Base-by-base conservation (phyloP, 2,329 filamentous ascomycete genomes). In the Westerdykella sp. region DNA sequence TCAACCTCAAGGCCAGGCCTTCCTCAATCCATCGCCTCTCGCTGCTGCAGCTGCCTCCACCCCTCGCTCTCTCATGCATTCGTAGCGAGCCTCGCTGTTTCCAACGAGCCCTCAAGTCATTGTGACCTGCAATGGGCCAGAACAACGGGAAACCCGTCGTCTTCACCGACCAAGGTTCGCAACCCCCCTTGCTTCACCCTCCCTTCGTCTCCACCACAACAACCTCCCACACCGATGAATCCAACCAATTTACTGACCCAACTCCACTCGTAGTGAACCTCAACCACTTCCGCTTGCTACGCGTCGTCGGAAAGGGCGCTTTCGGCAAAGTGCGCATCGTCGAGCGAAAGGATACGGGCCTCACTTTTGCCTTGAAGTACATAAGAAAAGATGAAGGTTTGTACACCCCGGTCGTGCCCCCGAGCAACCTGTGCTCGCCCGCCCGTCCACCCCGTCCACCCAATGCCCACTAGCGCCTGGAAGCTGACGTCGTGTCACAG, bases 281-380 rank as follows among this genome's bases (percentile, higher is more conserved):
- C 57, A 96, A 96, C 64, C 93, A 98, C 71, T 98, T 98, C 70
- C 87, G 91, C 54, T 78, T 98, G 43, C 74, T 97, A 53, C 84
- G 93, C 63, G 93, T 98, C 51, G 93, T 98, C 56, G 93, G 93
- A 54, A 94, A 95, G 69, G 93, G 93, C 60, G 93, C 93, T 44
- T 98, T 98, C 74, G 93, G 93, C 61, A 98, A 98, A 72, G 93
- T 98, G 49, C 85, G 93, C 61, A 98, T 98, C 55, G 93, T 98
- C 63, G 93, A 98, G 76, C 82, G 90, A 55, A 97, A 97, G 71
- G 93, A 98, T 65, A 95, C 89, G 1, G 84, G 83, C 44, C 72
- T 97, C 59, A 91, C 90, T 2, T 98, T 98, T 69, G 93, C 93
- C 36, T 77, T 98, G 53, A 98, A 98, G 70, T 97, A 97, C 69